Percentiles rank a stretch among this genome's conserved stretches.
phyloP scores from a whole-genome alignment of 192 early-diverging fungal species.

The Entomortierella lignicola region DNA sequence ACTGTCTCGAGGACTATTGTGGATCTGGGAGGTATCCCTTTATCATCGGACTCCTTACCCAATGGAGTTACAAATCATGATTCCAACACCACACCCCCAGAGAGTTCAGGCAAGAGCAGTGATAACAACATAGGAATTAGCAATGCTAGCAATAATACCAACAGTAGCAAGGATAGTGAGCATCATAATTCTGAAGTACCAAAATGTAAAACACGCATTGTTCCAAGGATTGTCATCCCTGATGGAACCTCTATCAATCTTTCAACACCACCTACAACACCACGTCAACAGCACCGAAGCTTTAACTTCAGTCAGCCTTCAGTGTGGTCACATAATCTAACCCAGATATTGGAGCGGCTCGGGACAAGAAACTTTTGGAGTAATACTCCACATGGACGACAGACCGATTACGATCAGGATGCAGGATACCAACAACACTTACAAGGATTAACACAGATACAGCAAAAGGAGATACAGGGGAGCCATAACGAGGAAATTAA shows the following conservation, averaged over 20 bases:
- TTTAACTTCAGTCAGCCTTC: neutral
- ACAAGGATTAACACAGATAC: too few relatives aligned
- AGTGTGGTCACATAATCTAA: constrained; percentile 12
- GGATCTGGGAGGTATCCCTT: too few relatives aligned
- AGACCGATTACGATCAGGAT: neutral
- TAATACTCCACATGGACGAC: neutral
- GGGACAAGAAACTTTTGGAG: neutral
- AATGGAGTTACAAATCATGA: too few relatives aligned
- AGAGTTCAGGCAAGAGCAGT: too few relatives aligned
- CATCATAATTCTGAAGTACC: neutral
- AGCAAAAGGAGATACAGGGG: too few relatives aligned
- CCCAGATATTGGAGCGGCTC: constrained; percentile 13
- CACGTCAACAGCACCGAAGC: neutral
- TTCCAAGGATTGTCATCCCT: constrained; percentile 36
- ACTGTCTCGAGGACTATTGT: too few relatives aligned
- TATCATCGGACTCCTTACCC: too few relatives aligned
- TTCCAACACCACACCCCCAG: too few relatives aligned
- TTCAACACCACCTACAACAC: constrained; percentile 22
- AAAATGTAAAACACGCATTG: constrained; percentile 1
- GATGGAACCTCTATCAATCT: constrained; percentile 40
- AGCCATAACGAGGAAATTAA: too few relatives aligned
- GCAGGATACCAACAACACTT: neutral
- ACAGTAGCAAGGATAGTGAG: neutral
- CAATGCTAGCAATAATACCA: too few relatives aligned
- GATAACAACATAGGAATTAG: too few relatives aligned